A percentile compares a stretch with the other conserved stretches of the same genome.
These are phyloP conservation scores for Astrocystis sublimbata DNA, from an alignment of 495 filamentous ascomycete genomes.

Conservation along the genomic window DNA sequence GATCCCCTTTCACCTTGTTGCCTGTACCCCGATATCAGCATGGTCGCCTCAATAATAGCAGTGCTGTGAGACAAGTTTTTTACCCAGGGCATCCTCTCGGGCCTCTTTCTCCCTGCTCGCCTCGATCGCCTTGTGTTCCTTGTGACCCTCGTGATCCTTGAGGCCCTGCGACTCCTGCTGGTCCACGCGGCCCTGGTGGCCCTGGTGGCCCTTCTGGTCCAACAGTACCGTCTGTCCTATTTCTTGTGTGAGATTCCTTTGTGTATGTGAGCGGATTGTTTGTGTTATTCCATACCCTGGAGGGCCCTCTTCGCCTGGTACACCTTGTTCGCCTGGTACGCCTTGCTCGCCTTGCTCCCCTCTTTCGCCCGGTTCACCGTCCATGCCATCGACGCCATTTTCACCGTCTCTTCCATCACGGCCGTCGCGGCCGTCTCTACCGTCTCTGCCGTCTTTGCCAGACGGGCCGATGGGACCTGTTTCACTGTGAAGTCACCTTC, in stretches of 20 bases:
- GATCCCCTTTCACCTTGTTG: not conserved
- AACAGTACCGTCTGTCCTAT: not conserved
- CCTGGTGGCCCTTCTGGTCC: slow-evolving; percentile 14
- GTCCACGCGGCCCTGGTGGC: slow-evolving; percentile 7
- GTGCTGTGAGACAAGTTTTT: not conserved
- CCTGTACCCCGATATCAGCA: not conserved
- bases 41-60: too few relatives aligned
- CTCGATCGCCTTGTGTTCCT: not conserved
- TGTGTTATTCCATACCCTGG: slow-evolving; percentile 1
- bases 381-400: not conserved
- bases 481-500: not conserved
- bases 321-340: not conserved
- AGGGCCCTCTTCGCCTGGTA: not conserved
- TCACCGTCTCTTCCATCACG: slow-evolving; percentile 10
- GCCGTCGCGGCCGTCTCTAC: slow-evolving; percentile 8
- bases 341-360: not conserved
- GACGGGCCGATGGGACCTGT: not conserved
- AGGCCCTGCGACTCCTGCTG: slow-evolving; percentile 1
- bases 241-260: not conserved
- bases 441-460: slow-evolving; percentile 6
- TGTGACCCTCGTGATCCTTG: slow-evolving; percentile 7
- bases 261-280: not conserved
- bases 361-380: not conserved
- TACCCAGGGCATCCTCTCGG: not conserved
- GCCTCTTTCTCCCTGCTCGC: slow-evolving; percentile 8